phyloP scores from a whole-genome alignment of 805 yeast genomes.

The Clavispora asparagi region DNA sequence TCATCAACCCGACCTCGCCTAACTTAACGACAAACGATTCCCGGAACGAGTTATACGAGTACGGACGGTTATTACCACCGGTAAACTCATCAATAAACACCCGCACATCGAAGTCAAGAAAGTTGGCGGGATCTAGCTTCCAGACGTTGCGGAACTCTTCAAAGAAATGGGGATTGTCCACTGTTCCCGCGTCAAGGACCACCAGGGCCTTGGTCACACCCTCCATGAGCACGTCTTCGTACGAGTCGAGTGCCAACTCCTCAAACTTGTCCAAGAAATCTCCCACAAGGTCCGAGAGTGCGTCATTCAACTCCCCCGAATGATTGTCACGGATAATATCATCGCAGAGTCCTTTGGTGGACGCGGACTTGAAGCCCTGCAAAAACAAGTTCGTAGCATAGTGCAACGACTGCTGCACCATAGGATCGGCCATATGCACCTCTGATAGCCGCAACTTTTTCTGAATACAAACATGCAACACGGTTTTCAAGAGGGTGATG shows the following conservation, averaged over 20 bases:
- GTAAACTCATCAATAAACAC: slow-evolving; percentile 5
- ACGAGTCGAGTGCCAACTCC: slow-evolving; percentile 10
- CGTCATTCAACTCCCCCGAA: slow-evolving; percentile 5
- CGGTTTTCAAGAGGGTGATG: background rate
- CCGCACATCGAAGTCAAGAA: slow-evolving; percentile 5
- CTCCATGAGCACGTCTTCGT: slow-evolving; percentile 12
- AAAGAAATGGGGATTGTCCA: slow-evolving; percentile 6
- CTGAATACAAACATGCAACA: slow-evolving; percentile 1
- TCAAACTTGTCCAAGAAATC: slow-evolving; percentile 12
- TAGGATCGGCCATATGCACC: background rate
- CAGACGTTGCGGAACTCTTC: slow-evolving; percentile 5
- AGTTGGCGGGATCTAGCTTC: slow-evolving; percentile 7
- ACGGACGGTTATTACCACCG: slow-evolving; percentile 4
- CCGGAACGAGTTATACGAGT: slow-evolving; percentile 1
- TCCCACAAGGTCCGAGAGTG: slow-evolving; percentile 3
- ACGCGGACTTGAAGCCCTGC: slow-evolving; percentile 10
- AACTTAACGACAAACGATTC: slow-evolving; percentile 3
- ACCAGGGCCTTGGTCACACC: slow-evolving; percentile 1
- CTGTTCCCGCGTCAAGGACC: background rate
- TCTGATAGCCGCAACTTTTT: background rate
- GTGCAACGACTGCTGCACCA: slow-evolving; percentile 4
- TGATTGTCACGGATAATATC: slow-evolving; percentile 4
- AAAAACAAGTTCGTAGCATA: slow-evolving; percentile 11
- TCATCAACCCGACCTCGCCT: slow-evolving; percentile 8
- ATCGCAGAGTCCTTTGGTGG: slow-evolving; percentile 7